A percentile compares a stretch with the other conserved stretches of the same genome.
Conservation (phyloP, 2,329 filamentous ascomycete species). For the Anthostomella pinea region DNA sequence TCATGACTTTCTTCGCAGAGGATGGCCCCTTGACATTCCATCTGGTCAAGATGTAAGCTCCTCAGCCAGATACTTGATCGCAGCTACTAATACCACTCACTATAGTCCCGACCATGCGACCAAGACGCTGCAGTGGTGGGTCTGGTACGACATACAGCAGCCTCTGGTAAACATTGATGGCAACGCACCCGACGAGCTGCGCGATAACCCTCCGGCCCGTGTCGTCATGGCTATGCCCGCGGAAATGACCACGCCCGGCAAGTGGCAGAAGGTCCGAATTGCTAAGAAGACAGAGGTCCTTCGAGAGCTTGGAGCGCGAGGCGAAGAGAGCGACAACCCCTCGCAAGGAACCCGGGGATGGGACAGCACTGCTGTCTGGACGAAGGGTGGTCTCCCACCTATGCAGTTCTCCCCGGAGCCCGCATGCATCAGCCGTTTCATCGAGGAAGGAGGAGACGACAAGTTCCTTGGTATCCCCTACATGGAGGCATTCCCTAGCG, state of each 20-base stretch:
- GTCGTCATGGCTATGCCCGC: not conserved
- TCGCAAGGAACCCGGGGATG: not conserved
- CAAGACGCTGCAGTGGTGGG: not conserved
- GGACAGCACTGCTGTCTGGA: not conserved
- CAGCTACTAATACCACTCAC: not conserved
- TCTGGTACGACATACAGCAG: not conserved
- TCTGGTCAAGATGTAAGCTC: not conserved
- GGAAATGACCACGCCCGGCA: no score
- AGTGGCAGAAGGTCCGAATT: not conserved
- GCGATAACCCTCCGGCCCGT: not conserved
- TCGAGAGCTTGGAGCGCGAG: not conserved
- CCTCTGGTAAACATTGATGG: not conserved
- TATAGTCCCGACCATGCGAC: not conserved
- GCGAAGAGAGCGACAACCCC: not conserved
- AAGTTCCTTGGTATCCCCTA: not conserved
- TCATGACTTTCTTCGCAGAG: not conserved
- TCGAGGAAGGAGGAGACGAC: not conserved
- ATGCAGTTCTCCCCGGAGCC: slow-evolving; percentile 1
- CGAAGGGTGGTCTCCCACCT: not conserved
- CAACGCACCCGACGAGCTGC: not conserved
- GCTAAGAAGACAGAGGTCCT: not conserved
- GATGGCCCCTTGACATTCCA: not conserved
- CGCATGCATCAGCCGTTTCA: not conserved
- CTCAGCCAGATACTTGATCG: not conserved
- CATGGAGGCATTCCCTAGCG: not conserved